Conservation (phyloP, 2,329 filamentous ascomycete species). For the Fusarium circinatum region DNA sequence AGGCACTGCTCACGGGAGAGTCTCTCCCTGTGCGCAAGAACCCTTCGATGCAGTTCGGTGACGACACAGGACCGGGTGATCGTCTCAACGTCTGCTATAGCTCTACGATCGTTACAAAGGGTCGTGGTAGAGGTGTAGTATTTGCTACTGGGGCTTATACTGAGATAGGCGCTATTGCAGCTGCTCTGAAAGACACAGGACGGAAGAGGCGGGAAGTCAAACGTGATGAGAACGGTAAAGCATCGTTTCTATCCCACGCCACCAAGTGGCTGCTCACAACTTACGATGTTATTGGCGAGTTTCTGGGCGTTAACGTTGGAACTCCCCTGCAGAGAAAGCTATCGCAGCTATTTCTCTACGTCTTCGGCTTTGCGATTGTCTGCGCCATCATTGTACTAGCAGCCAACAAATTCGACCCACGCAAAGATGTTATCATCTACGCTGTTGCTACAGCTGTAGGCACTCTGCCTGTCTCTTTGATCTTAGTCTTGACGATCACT, state of each 20-base stretch:
- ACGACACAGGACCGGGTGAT: conserved; percentile 61
- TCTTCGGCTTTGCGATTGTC: conserved; percentile 48
- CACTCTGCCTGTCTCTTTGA: conserved; percentile 58
- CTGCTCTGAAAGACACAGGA: conserved; percentile 51
- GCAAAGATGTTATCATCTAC: conserved; percentile 53
- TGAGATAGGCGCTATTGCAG: conserved; percentile 70
- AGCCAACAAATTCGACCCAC: conserved; percentile 43
- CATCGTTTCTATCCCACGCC: conserved; percentile 44
- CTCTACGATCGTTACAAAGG: conserved; percentile 70
- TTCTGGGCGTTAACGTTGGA: conserved; percentile 63
- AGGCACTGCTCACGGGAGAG: conserved; percentile 31
- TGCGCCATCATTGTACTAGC: conserved; percentile 36
- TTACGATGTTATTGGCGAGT: conserved; percentile 45
- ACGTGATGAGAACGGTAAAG: conserved; percentile 57
- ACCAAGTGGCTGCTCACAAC: conserved; percentile 50
- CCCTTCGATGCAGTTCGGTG: conserved; percentile 52
- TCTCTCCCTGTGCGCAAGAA: conserved; percentile 69
- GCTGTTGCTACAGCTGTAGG: conserved; percentile 55
- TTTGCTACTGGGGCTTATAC: conserved; percentile 71
- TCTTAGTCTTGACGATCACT: conserved; percentile 67
- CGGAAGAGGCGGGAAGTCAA: conserved; percentile 48
- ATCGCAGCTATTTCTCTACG: conserved; percentile 71
- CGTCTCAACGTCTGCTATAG: conserved; percentile 72
- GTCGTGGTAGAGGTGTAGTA: conserved; percentile 68
- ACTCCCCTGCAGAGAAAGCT: conserved; percentile 76